Percentiles rank a stretch among this genome's conserved stretches.
These are phyloP conservation scores for Saussurea involucrata DNA, from an alignment of 129 eudicot genomes.

Conservation along the genomic window DNA sequence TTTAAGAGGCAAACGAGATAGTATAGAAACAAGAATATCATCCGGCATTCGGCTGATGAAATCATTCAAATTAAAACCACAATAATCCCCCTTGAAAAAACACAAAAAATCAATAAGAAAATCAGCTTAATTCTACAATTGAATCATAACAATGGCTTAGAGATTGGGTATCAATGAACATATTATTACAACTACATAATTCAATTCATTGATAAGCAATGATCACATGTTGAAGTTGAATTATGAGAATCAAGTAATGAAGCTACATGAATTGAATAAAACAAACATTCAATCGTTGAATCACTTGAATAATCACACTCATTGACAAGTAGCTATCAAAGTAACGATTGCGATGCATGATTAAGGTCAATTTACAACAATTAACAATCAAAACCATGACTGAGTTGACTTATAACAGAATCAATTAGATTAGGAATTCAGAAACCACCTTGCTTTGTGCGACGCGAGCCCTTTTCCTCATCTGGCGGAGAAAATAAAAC, in stretches of 20 bases:
- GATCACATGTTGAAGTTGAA: background rate
- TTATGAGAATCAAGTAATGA: background rate
- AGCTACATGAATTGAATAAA: background rate
- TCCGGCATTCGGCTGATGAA: slow-evolving; percentile 51
- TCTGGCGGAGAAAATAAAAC: background rate
- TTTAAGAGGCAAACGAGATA: slow-evolving; percentile 44
- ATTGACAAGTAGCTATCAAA: background rate
- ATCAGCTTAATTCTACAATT: slow-evolving; percentile 1
- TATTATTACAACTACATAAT: background rate
- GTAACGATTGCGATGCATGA: slow-evolving; percentile 1
- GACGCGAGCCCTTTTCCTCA: slow-evolving; percentile 30
- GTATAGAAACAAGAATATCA: slow-evolving; percentile 46
- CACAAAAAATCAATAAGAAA: background rate
- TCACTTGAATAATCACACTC: background rate
- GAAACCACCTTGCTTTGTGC: slow-evolving; percentile 15
- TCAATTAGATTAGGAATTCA: background rate
- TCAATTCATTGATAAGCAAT: background rate
- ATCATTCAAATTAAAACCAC: slow-evolving; percentile 30
- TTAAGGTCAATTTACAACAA: slow-evolving; percentile 22
- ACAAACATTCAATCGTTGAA: background rate
- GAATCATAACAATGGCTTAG: background rate
- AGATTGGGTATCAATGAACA: background rate
- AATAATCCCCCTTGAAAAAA: slow-evolving; percentile 28
- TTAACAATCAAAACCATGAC: background rate
- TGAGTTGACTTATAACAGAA: background rate